Evolutionary conservation across 805 yeast genomes (phyloP).

Genomic region (Yarrowia osloensis): DNA sequence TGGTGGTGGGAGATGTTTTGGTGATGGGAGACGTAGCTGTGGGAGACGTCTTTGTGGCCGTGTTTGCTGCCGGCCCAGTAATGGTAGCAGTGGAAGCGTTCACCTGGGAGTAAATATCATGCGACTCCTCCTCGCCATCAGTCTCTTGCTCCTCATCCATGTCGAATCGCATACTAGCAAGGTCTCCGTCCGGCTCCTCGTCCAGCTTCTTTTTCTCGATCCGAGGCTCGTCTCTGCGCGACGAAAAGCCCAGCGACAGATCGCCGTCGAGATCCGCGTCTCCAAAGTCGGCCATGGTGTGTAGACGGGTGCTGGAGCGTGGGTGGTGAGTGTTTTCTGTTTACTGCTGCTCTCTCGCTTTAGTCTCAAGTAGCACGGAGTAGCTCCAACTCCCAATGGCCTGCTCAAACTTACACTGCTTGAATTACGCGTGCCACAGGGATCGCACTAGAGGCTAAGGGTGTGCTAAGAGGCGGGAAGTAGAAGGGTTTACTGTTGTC

Average conservation of each 20-base stretch:
- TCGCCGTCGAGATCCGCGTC: slow-evolving; percentile 27
- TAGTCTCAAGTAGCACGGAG: not conserved
- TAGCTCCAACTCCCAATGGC: not conserved
- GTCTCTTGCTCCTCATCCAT: not conserved
- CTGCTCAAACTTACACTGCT: slow-evolving; percentile 6
- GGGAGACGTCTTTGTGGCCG: not conserved
- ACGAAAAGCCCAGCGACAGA: not conserved
- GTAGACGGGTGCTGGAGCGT: not conserved
- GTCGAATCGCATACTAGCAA: slow-evolving; percentile 24
- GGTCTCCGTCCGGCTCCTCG: slow-evolving; percentile 26
- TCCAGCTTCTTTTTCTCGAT: slow-evolving; percentile 17
- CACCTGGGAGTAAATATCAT: slow-evolving; percentile 1
- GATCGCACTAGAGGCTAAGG: not conserved
- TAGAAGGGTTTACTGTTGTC: no score
- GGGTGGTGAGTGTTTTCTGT: not conserved
- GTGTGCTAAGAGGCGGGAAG: not conserved
- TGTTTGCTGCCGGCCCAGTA: not conserved
- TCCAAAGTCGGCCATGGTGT: slow-evolving; percentile 20
- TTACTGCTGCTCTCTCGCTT: not conserved
- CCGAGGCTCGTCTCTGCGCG: not conserved
- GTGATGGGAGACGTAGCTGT: no score
- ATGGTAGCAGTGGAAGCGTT: slow-evolving; percentile 8
- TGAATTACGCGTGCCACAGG: not conserved
- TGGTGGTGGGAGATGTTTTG: no score
- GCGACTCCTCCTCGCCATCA: not conserved